Percentiles rank a stretch among this genome's conserved stretches.
phyloP scores from a whole-genome alignment of 306 rosid genomes.

The Acacia acuminata region DNA sequence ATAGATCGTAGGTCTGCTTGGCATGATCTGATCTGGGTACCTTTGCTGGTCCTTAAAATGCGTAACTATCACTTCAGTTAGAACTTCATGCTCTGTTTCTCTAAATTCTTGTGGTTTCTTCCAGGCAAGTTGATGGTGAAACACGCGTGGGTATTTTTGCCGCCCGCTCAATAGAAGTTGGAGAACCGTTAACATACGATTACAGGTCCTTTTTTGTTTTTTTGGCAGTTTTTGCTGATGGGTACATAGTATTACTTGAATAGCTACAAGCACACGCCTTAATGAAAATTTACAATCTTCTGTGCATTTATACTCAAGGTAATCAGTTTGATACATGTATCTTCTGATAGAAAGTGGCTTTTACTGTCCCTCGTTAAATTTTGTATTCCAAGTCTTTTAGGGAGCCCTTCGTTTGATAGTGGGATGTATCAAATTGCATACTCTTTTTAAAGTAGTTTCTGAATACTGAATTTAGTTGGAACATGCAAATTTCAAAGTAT shows the following conservation, averaged over 20 bases:
- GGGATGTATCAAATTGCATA: not conserved
- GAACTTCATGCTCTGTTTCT: constrained; percentile 7
- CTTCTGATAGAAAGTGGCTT: not conserved
- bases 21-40: not conserved
- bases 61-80: not conserved
- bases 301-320: not conserved
- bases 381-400: not conserved
- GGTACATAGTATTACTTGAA: not conserved
- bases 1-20: constrained; percentile 8
- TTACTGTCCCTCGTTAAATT: not conserved
- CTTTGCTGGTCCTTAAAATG: constrained; percentile 11
- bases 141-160: constrained; percentile 88
- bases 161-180: constrained; percentile 68
- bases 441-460: not conserved
- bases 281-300: not conserved
- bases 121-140: constrained; percentile 95
- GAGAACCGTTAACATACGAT: constrained; percentile 87
- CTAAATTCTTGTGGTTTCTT: constrained; percentile 34
- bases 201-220: constrained; percentile 59
- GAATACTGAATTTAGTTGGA: not conserved
- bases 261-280: not conserved
- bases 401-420: not conserved
- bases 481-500: not conserved
- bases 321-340: not conserved
- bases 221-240: constrained; percentile 4